These are phyloP conservation scores for Metarhizium sp. DNA, from an alignment of 2,329 filamentous ascomycete species.

Conservation along the genomic window DNA sequence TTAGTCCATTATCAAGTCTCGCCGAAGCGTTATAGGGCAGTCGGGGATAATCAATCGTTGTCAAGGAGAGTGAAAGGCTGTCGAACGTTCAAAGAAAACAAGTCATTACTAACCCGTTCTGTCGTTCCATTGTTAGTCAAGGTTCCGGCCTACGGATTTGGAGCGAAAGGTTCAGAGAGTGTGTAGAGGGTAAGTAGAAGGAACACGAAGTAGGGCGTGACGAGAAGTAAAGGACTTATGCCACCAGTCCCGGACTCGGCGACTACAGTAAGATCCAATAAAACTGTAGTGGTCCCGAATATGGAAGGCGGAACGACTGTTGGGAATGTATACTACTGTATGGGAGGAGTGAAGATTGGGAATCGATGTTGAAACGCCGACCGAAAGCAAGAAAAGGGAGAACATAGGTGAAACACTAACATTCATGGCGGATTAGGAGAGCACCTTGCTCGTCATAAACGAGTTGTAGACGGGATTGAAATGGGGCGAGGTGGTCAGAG, in stretches of 20 bases:
- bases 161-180: background rate
- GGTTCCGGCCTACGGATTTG: constrained; percentile 1
- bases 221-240: background rate
- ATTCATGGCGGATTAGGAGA: constrained; percentile 15
- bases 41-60: background rate
- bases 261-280: background rate
- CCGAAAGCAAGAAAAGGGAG: constrained; percentile 10
- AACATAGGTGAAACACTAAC: constrained; percentile 15
- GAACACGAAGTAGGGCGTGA: background rate
- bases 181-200: background rate
- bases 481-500: background rate
- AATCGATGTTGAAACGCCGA: constrained; percentile 13
- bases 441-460: constrained; percentile 4
- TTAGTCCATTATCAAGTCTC: background rate
- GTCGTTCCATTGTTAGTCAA: constrained; percentile 21
- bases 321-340: background rate
- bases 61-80: background rate
- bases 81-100: background rate
- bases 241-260: background rate
- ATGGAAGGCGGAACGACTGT: background rate
- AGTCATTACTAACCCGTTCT: constrained; percentile 44
- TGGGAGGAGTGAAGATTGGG: background rate
- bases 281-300: background rate
- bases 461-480: background rate
- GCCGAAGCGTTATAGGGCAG: background rate